phyloP scores from a whole-genome alignment of 805 yeast genomes.

The Kockiozyma suomiensis region DNA sequence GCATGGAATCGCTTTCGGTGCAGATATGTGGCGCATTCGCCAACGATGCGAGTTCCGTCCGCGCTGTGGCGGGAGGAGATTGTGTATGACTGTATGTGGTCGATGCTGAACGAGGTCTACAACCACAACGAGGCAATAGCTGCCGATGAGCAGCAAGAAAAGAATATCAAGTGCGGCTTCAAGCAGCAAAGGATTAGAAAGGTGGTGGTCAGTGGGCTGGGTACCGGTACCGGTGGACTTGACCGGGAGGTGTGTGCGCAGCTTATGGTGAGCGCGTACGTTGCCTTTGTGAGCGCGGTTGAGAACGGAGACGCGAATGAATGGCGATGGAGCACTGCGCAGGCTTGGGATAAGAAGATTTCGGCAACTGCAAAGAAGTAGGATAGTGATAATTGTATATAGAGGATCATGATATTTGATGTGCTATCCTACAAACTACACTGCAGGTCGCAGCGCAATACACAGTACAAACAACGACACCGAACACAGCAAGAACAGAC shows the following conservation, averaged over 20 bases:
- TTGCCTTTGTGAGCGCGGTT: slow-evolving; percentile 24
- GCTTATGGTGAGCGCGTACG: slow-evolving; percentile 31
- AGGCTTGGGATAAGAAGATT: slow-evolving; percentile 10
- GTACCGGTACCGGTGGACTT: slow-evolving; percentile 33
- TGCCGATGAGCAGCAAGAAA: too few species aligned
- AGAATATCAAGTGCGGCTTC: too few species aligned
- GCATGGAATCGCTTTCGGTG: slow-evolving; percentile 20
- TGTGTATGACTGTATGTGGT: slow-evolving; percentile 33
- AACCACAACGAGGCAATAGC: slow-evolving; percentile 6
- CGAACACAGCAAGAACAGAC: too few species aligned
- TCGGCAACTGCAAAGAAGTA: background rate
- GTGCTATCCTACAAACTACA: too few species aligned
- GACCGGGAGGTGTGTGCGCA: slow-evolving; percentile 24
- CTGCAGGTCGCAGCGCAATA: too few species aligned
- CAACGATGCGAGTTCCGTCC: slow-evolving; percentile 34
- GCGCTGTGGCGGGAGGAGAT: slow-evolving; percentile 20
- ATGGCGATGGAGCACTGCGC: slow-evolving; percentile 26
- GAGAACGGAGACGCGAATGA: slow-evolving; percentile 16
- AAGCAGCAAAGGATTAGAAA: background rate
- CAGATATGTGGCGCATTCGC: slow-evolving; percentile 32
- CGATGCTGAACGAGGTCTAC: slow-evolving; percentile 25
- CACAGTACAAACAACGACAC: too few species aligned
- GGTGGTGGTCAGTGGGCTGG: slow-evolving; percentile 32
- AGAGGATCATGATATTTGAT: too few species aligned
- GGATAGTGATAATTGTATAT: too few species aligned